Conservation (phyloP, 2,329 filamentous ascomycete species). For the Monilinia vaccinii-corymbosi region DNA sequence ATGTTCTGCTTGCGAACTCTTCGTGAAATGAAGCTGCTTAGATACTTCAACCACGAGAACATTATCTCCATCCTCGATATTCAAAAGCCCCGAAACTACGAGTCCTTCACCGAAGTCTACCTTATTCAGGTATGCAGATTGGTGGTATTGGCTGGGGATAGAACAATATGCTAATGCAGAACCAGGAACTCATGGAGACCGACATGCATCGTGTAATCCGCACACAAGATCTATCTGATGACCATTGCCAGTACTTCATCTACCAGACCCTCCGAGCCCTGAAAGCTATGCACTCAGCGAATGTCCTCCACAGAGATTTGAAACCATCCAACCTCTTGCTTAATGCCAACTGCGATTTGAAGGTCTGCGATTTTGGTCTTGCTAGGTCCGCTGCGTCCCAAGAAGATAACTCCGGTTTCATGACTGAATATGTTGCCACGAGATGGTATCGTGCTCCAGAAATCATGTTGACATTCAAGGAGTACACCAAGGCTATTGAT, state of each 20-base stretch:
- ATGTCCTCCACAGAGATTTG: slow-evolving; percentile 92
- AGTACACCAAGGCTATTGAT: slow-evolving; percentile 99
- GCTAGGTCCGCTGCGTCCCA: slow-evolving; percentile 92
- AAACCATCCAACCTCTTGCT: slow-evolving; percentile 96
- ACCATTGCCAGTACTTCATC: slow-evolving; percentile 99
- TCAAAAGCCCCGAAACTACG: slow-evolving; percentile 93
- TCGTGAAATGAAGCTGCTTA: slow-evolving; percentile 96
- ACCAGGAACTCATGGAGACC: slow-evolving; percentile 94
- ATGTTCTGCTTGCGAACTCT: slow-evolving; percentile 97
- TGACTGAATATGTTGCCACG: slow-evolving; percentile 99
- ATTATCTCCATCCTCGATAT: slow-evolving; percentile 99
- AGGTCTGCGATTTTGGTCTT: slow-evolving; percentile 97
- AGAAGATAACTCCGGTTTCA: slow-evolving; percentile 99
- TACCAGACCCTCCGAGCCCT: slow-evolving; percentile 96
- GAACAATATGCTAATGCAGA: slow-evolving; percentile 12
- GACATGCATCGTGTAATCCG: slow-evolving; percentile 99
- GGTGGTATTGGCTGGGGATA: background rate
- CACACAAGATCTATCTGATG: slow-evolving; percentile 95
- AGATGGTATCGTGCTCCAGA: slow-evolving; percentile 98
- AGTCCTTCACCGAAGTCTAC: slow-evolving; percentile 95
- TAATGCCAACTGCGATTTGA: slow-evolving; percentile 97
- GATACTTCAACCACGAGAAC: slow-evolving; percentile 99
- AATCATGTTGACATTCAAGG: slow-evolving; percentile 99
- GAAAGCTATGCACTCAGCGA: slow-evolving; percentile 99
- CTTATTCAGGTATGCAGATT: slow-evolving; percentile 71